Conservation (phyloP, 176 grass and related monocot species). For the Avena eriantha region DNA sequence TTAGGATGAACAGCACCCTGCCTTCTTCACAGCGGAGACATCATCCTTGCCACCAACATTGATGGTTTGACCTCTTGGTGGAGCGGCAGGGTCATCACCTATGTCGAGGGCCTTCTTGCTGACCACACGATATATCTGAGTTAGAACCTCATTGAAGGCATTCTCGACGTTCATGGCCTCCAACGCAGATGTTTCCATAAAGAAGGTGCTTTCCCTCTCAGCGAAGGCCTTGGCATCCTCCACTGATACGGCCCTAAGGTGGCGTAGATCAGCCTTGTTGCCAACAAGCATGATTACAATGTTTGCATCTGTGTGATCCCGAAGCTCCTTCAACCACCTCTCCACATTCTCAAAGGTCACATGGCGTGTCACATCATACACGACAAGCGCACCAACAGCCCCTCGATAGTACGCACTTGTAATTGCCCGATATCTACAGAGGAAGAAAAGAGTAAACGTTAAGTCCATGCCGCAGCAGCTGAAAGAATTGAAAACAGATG, state of each 20-base stretch:
- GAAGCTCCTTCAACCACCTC: slow-evolving; percentile 62
- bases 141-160: slow-evolving; percentile 58
- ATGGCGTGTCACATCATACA: slow-evolving; percentile 56
- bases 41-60: slow-evolving; percentile 61
- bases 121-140: slow-evolving; percentile 61
- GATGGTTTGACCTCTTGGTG: slow-evolving; percentile 61
- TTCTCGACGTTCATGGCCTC: slow-evolving; percentile 59
- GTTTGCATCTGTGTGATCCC: slow-evolving; percentile 57
- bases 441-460: background rate
- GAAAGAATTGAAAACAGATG: background rate
- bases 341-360: slow-evolving; percentile 65
- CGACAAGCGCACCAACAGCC: slow-evolving; percentile 53
- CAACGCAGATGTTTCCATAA: slow-evolving; percentile 55
- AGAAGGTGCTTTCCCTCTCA: slow-evolving; percentile 57
- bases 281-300: slow-evolving; percentile 66
- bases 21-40: slow-evolving; percentile 57
- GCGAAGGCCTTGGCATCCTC: slow-evolving; percentile 61
- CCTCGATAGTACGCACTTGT: slow-evolving; percentile 63
- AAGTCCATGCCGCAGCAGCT: background rate
- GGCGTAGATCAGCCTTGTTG: slow-evolving; percentile 60
- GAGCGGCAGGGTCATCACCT: slow-evolving; percentile 58
- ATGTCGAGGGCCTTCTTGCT: slow-evolving; percentile 67
- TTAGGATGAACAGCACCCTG: slow-evolving; percentile 59
- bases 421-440: slow-evolving; percentile 52
- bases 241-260: slow-evolving; percentile 53